Percentiles rank a stretch among this genome's conserved stretches.
phyloP scores from a whole-genome alignment of 2,329 filamentous ascomycete species.

The Seiridium cupressi region DNA sequence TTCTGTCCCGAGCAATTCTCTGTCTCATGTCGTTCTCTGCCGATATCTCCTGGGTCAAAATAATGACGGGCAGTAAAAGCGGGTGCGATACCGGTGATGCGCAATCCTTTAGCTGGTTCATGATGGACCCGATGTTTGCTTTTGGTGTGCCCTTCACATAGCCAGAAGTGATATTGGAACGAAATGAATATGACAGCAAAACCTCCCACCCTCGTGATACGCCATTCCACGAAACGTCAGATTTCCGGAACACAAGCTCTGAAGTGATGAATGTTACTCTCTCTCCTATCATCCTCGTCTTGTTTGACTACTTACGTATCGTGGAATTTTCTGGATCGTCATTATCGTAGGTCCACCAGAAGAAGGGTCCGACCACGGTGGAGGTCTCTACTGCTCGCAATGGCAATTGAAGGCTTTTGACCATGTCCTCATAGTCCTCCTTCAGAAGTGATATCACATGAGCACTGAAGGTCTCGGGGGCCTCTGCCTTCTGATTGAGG shows the following conservation, averaged over 20 bases:
- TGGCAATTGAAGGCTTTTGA: neutral
- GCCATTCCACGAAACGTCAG: slow-evolving; percentile 27
- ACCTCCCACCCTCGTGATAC: slow-evolving; percentile 31
- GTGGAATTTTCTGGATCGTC: neutral
- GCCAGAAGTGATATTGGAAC: slow-evolving; percentile 26
- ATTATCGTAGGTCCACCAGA: slow-evolving; percentile 5
- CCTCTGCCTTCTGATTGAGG: neutral
- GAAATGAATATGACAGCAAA: slow-evolving; percentile 28
- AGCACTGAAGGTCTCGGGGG: neutral
- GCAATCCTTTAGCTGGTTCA: slow-evolving; percentile 25
- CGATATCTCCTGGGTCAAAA: slow-evolving; percentile 24
- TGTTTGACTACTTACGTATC: neutral
- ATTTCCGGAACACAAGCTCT: slow-evolving; percentile 34
- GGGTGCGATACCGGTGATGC: slow-evolving; percentile 25
- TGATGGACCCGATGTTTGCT: slow-evolving; percentile 3
- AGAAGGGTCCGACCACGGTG: slow-evolving; percentile 7
- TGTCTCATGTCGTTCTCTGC: slow-evolving; percentile 26
- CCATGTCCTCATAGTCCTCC: neutral
- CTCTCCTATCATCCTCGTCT: neutral
- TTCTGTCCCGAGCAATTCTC: slow-evolving; percentile 21
- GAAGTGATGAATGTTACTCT: neutral
- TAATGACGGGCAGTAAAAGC: slow-evolving; percentile 28
- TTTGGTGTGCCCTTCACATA: slow-evolving; percentile 27
- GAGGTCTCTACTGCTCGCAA: slow-evolving; percentile 1
- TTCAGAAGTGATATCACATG: neutral